Base-by-base conservation (phyloP, 495 filamentous ascomycete species). In the Penicillium bialowiezense region DNA sequence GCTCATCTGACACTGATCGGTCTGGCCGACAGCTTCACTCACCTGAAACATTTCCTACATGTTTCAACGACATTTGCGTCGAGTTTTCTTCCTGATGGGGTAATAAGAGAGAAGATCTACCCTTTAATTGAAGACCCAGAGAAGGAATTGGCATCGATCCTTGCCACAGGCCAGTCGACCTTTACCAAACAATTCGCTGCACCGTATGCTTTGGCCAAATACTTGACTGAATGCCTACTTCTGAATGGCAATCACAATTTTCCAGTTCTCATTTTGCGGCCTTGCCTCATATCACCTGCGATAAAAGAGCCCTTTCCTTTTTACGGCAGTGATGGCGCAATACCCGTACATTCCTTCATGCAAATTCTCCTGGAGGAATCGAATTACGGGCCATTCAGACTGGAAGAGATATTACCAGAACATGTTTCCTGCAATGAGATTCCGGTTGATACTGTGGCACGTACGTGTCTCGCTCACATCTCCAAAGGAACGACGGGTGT, bases 141-240 rank as follows among this genome's bases (percentile, higher is more conserved):
- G 1, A 36, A 33, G 6, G 37, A 56, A 15, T 21, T 54, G 3
- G 28, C 24, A 4, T 26, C 26, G 5, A 55, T 62, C 9, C 41
- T 42, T 7, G 26, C 15, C 0, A 46, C 44, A 13, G 48, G 52
- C 7, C 7, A 49, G 0, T 52, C 55, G 1, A 23, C 48, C 3
- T 42, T 36, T 6, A 44, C 41, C 1, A 32, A 50, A 12, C n/a
- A 41, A 3, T 62, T 62, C 37, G 17, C 39, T 1, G 44, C 41
- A 2, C 59, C 62, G 1, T 65, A 60, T 14, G 45, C 40, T 5
- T 36, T 50, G 40, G 47, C 56, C 9, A 65, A 65, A 17, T 44
- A 65, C 41, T 38, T 63, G 3, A 46, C 51, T 1, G 62, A 65
- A 32, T 18, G 48, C n/a, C 14, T 63, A 5, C 29, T 60, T 4